Evolutionary conservation across 768 basidiomycete genomes (phyloP), one percentile per base, ranked within the genome.

Genomic region (Trametes meyenii): DNA sequence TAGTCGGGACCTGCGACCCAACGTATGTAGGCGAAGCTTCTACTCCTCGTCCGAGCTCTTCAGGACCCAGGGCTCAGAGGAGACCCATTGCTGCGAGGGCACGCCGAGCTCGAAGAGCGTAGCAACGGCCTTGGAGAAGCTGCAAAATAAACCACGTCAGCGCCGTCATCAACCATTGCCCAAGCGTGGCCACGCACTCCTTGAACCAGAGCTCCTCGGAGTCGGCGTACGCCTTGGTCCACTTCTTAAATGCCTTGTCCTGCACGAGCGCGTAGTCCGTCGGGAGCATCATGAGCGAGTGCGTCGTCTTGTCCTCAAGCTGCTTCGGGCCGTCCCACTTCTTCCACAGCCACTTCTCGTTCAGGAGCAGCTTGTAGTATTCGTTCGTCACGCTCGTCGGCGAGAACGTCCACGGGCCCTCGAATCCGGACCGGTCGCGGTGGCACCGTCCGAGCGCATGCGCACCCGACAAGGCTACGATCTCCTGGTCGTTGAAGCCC

Each of bases 391-490:
- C 73, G 2, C 92, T 92, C 21, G 85, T 92, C 3, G 95, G 94
- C 16, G 93, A 92, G 85, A 96, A 95, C 2, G 94, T 94, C 93
- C 91, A 94, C n/a, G 92, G 94, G 12, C 91, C 94, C 7, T 91
- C 87, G 72, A 88, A 96, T 43, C 91, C 92, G 59, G 89, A 91
- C 54, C 67, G 85, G 75, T 92, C 83, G 59, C 80, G 60, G 80
- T 99, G 96, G 83, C 94, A 96, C 72, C 96, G 92, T 23, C 97
- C 96, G 46, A 99, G 86, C 60, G 94, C 95, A 71, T 99, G 96
- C 39, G 93, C 95, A 64, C 96, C 96, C 23, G 85, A 85, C 66
- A 98, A 90, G 57, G 94, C 93, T 62, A 97, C 96, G 51, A 98
- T 98, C 78, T 98, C 96, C 75, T 92, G 93, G 76, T 99, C 96